A percentile compares a stretch with the other conserved stretches of the same genome.
phyloP scores from a whole-genome alignment of 2,329 filamentous ascomycete genomes.

The Bipolaris bicolor region DNA sequence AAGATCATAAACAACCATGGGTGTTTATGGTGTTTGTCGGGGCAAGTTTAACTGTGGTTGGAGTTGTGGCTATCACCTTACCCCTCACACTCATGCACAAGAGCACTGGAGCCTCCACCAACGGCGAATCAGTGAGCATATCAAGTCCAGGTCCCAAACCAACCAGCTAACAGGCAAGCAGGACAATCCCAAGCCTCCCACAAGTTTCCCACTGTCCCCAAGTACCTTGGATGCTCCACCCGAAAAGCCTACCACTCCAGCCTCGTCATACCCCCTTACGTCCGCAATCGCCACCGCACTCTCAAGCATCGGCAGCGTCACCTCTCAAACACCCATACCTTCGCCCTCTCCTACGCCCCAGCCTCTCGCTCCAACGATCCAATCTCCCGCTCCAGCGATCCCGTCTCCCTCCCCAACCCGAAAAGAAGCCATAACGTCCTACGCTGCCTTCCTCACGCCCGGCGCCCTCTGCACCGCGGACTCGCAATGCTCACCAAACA shows the following conservation, averaged over 20 bases:
- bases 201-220: neutral
- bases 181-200: neutral
- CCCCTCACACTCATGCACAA: neutral
- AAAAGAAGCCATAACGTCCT: neutral
- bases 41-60: neutral
- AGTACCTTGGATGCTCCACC: too few species aligned
- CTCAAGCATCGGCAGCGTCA: too few species aligned
- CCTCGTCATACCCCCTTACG: too few species aligned
- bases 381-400: neutral
- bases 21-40: too few species aligned
- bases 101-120: neutral
- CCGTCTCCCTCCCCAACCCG: neutral
- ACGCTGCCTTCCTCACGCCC: neutral
- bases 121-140: neutral
- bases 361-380: neutral
- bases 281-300: too few species aligned
- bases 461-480: neutral
- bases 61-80: neutral
- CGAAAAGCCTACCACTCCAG: too few species aligned
- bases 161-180: neutral
- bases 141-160: neutral
- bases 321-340: too few species aligned
- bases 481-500: constrained; percentile 1
- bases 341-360: too few species aligned
- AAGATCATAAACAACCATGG: too few species aligned